A percentile compares a stretch with the other conserved stretches of the same genome.
Evolutionary conservation across 176 grass and related monocot species (phyloP).

Genomic region (Avena insularis): DNA sequence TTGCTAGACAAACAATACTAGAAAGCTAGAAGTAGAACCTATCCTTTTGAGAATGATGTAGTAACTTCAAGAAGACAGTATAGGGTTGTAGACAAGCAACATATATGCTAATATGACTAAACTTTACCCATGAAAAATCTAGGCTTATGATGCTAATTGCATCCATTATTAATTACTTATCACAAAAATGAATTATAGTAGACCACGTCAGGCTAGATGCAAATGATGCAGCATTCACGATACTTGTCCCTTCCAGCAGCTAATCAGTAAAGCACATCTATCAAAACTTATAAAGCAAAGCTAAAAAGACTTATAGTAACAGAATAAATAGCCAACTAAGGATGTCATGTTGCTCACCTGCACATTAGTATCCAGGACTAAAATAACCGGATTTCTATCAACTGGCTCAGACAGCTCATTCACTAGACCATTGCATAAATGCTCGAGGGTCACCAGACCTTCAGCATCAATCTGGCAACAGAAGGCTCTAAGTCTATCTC

Average conservation of each 20-base stretch:
- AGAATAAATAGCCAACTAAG: background rate
- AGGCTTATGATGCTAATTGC: background rate
- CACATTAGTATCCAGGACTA: slow-evolving; percentile 77
- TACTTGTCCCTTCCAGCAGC: slow-evolving; percentile 12
- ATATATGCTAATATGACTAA: slow-evolving; percentile 18
- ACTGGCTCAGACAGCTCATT: slow-evolving; percentile 33
- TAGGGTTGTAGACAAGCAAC: slow-evolving; percentile 1
- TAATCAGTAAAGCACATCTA: background rate
- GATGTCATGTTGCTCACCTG: slow-evolving; percentile 59
- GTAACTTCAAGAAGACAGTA: slow-evolving; percentile 1
- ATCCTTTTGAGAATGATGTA: background rate
- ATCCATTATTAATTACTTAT: background rate
- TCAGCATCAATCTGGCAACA: slow-evolving; percentile 46
- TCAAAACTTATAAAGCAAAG: background rate
- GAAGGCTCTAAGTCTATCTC: slow-evolving; percentile 70
- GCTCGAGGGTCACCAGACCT: slow-evolving; percentile 37
- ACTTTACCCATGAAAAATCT: slow-evolving; percentile 24
- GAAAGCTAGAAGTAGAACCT: background rate
- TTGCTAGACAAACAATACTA: slow-evolving; percentile 24
- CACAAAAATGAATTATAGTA: slow-evolving; percentile 29
- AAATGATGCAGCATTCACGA: background rate
- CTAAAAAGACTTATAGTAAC: background rate
- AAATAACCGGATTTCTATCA: slow-evolving; percentile 77
- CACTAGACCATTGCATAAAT: slow-evolving; percentile 49
- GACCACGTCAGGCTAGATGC: background rate